Percentiles rank a stretch among this genome's conserved stretches.
Evolutionary conservation across 495 filamentous ascomycete genomes (phyloP).

Genomic region (Penicillium waksmanii): DNA sequence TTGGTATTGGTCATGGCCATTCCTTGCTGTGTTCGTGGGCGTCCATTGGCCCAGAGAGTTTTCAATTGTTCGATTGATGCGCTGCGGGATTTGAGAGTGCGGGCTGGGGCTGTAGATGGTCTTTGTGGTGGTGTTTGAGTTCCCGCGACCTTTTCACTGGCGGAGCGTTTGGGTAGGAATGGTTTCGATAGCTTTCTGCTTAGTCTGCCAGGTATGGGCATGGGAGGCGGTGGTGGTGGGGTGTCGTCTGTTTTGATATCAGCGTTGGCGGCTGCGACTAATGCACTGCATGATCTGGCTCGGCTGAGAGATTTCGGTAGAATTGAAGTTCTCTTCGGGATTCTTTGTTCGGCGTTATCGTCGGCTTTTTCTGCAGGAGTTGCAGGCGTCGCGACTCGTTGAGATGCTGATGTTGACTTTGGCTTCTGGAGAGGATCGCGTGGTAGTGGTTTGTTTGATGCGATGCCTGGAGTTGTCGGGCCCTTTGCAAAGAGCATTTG

Average conservation of each 20-base stretch:
- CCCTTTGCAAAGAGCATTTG: constrained; percentile 31
- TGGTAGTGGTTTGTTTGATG: constrained; percentile 41
- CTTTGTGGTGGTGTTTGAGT: constrained; percentile 15
- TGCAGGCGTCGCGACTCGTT: constrained; percentile 14
- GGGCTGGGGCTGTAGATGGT: constrained; percentile 36
- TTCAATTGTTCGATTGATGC: constrained; percentile 37
- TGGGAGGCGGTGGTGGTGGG: constrained; percentile 18
- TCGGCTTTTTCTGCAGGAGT: constrained; percentile 22
- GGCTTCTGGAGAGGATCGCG: constrained; percentile 31
- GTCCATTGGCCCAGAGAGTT: constrained; percentile 23
- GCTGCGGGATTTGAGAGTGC: constrained; percentile 30
- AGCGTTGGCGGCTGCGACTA: constrained; percentile 18
- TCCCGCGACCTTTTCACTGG: constrained; percentile 22
- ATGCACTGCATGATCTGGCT: constrained; percentile 32
- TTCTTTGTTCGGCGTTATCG: constrained; percentile 1
- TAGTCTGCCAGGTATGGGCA: constrained; percentile 22
- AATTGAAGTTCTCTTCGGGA: constrained; percentile 11
- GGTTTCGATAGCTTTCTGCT: constrained; percentile 36
- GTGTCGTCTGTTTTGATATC: constrained; percentile 6
- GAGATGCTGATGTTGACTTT: constrained; percentile 13
- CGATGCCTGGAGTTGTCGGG: constrained; percentile 17
- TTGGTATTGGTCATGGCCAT: neutral
- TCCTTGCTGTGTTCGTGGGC: constrained; percentile 25
- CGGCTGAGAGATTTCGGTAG: constrained; percentile 19
- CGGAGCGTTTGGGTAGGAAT: constrained; percentile 31